These are phyloP conservation scores for Mortierella sp. DNA, from an alignment of 371 early-diverging fungal genomes.

Conservation along the genomic window DNA sequence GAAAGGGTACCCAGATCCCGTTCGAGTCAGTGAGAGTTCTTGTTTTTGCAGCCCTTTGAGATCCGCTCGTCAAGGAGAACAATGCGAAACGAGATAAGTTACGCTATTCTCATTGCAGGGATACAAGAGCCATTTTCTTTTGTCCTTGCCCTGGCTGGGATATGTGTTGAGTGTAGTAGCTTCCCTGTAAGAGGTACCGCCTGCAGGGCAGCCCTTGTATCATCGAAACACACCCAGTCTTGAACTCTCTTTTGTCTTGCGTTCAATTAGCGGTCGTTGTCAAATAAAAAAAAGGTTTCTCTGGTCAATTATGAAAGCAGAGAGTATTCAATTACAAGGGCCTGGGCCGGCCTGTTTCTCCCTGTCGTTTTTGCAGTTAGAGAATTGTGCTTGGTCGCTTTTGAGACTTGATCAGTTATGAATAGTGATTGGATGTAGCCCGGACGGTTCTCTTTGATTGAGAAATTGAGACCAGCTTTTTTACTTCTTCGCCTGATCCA, in stretches of 20 bases:
- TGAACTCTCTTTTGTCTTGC: background rate
- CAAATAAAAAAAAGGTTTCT: background rate
- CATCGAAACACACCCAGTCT: conserved; percentile 6
- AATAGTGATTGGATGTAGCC: background rate
- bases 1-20: background rate
- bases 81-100: background rate
- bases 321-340: background rate
- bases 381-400: conserved; percentile 2
- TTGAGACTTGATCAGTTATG: background rate
- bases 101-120: background rate
- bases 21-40: background rate
- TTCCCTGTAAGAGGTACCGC: background rate
- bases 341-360: background rate
- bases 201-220: background rate
- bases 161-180: background rate
- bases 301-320: background rate
- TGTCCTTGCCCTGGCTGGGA: background rate
- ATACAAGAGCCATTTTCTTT: background rate
- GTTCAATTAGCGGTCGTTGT: background rate
- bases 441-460: background rate
- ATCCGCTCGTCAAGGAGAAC: background rate
- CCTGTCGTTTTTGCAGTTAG: conserved; percentile 3
- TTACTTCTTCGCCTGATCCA: background rate
- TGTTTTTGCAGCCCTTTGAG: background rate
- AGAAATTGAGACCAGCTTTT: background rate